Conservation (phyloP, 2,329 filamentous ascomycete species). For the Alternaria dauci region DNA sequence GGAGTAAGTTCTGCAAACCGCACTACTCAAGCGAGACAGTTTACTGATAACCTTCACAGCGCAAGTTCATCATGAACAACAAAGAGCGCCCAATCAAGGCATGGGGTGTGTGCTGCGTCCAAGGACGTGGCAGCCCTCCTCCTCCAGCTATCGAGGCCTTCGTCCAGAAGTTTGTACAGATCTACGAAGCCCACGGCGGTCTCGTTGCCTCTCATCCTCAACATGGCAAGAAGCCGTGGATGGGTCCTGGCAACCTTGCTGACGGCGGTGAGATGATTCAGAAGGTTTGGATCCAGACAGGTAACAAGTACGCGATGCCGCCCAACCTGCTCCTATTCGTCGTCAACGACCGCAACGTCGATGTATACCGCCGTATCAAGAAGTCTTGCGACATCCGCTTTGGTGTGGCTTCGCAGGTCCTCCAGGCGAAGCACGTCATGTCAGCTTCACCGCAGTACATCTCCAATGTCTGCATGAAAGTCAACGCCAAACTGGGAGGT, state of each 20-base stretch:
- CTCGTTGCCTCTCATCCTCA: conserved; percentile 51
- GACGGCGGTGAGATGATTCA: conserved; percentile 61
- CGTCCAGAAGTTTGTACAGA: conserved; percentile 67
- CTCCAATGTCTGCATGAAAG: conserved; percentile 95
- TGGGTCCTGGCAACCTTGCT: conserved; percentile 41
- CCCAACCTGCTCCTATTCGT: conserved; percentile 85
- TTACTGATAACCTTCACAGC: conserved; percentile 51
- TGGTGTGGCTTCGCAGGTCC: conserved; percentile 82
- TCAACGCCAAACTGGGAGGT: conserved; percentile 94
- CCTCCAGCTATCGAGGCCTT: conserved; percentile 61
- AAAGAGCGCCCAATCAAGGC: conserved; percentile 63
- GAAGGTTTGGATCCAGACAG: conserved; percentile 64
- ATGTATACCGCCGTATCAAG: conserved; percentile 85
- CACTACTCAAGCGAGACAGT: not conserved
- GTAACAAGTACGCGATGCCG: conserved; percentile 61
- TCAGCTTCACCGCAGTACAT: conserved; percentile 83
- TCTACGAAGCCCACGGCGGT: conserved; percentile 70
- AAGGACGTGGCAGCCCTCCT: conserved; percentile 59
- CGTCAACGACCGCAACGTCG: conserved; percentile 73
- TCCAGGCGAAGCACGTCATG: conserved; percentile 74
- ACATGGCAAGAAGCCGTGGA: conserved; percentile 42
- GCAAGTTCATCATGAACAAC: conserved; percentile 77
- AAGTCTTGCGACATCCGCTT: conserved; percentile 86
- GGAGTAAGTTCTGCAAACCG: not conserved
- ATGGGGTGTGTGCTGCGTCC: conserved; percentile 79